phyloP scores from a whole-genome alignment of 129 eudicot species.

The Daucus carota region DH1_v3.0 NC_030389.2:15497501-15498000 shows the following conservation, averaged over 20 bases:
- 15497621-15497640: neutral
- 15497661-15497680: constrained; percentile 75
- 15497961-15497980: constrained; percentile 11
- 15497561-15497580: neutral
- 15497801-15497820: neutral
- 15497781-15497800: neutral
- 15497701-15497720: constrained; percentile 71
- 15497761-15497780: constrained; percentile 15
- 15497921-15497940: constrained; percentile 51
- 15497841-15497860: constrained; percentile 86
- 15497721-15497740: constrained; percentile 93
- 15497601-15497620: neutral
- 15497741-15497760: constrained; percentile 78
- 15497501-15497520: neutral
- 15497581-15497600: neutral
- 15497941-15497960: constrained; percentile 29
- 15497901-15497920: constrained; percentile 55
- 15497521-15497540: neutral
- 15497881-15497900: constrained; percentile 60
- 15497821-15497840: constrained; percentile 42
- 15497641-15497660: neutral
- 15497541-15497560: neutral
- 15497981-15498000: neutral
- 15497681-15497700: constrained; percentile 81
- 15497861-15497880: constrained; percentile 87